phyloP scores from a whole-genome alignment of 1,284 basidiomycete genomes.

The Apiotrichum laibachii region DNA sequence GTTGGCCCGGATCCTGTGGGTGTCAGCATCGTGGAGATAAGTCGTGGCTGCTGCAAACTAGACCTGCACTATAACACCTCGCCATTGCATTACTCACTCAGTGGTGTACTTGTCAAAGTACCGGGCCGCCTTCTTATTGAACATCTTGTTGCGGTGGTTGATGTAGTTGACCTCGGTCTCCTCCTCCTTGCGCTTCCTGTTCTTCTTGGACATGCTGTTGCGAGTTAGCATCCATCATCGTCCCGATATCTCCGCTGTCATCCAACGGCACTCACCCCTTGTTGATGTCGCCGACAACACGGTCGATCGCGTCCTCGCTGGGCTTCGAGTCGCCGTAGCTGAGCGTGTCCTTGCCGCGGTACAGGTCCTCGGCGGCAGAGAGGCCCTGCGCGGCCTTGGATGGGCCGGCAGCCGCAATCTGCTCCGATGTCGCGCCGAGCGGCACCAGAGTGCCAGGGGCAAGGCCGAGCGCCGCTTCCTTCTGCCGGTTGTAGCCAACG shows the following conservation, averaged over 20 bases:
- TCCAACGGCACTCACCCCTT: slow-evolving; percentile 66
- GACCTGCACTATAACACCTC: no score
- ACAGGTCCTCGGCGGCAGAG: slow-evolving; percentile 69
- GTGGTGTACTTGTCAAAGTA: slow-evolving; percentile 98
- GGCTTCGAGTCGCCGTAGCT: slow-evolving; percentile 93
- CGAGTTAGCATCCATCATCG: background rate
- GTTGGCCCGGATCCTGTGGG: slow-evolving; percentile 70
- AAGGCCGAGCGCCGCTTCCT: slow-evolving; percentile 74
- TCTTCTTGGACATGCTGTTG: slow-evolving; percentile 23
- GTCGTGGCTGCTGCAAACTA: no score
- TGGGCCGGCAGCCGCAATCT: slow-evolving; percentile 33
- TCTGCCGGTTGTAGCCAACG: slow-evolving; percentile 77
- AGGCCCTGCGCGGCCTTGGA: slow-evolving; percentile 41
- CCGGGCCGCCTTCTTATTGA: slow-evolving; percentile 98
- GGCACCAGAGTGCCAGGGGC: slow-evolving; percentile 62
- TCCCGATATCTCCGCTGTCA: background rate
- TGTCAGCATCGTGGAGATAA: slow-evolving; percentile 5
- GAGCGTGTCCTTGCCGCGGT: slow-evolving; percentile 83
- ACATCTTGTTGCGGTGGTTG: slow-evolving; percentile 97
- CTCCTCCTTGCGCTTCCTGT: slow-evolving; percentile 57
- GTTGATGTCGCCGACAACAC: slow-evolving; percentile 88
- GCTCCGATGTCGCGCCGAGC: slow-evolving; percentile 42
- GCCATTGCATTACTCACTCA: slow-evolving; percentile 54
- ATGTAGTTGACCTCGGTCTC: slow-evolving; percentile 94
- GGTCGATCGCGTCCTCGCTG: slow-evolving; percentile 88